Evolutionary conservation across 1,284 basidiomycete species (phyloP).

Genomic region (Trichosporon inkin): DNA sequence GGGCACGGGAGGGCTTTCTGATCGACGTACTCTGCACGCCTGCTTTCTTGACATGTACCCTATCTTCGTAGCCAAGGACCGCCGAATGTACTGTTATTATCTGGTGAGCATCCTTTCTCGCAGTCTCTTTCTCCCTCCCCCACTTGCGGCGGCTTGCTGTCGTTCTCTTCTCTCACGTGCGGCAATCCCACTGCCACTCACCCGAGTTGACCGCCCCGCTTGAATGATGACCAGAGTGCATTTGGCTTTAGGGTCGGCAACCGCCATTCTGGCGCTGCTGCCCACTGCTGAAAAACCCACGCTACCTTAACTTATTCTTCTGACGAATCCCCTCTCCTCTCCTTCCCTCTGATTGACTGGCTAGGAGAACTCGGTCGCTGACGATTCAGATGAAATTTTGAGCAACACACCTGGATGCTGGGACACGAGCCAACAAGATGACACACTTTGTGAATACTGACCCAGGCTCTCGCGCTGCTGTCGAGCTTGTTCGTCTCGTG

Average conservation of each 20-base stretch:
- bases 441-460: too few species aligned
- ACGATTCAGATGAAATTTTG: slow-evolving; percentile 4
- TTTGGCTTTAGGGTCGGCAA: slow-evolving; percentile 47
- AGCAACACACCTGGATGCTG: not conserved
- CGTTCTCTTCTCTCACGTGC: too few species aligned
- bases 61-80: slow-evolving; percentile 4
- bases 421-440: too few species aligned
- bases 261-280: slow-evolving; percentile 11
- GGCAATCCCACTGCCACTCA: too few species aligned
- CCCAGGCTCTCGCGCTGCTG: too few species aligned
- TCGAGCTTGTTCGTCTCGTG: too few species aligned
- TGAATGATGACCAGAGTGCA: slow-evolving; percentile 50
- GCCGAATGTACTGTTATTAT: slow-evolving; percentile 5
- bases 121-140: not conserved
- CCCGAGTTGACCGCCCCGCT: not conserved
- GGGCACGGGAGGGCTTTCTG: slow-evolving; percentile 49
- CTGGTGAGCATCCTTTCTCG: slow-evolving; percentile 35
- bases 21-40: slow-evolving; percentile 36
- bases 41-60: slow-evolving; percentile 9
- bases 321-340: slow-evolving; percentile 24
- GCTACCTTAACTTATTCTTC: slow-evolving; percentile 46
- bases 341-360: not conserved
- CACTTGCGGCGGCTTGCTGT: not conserved
- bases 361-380: not conserved
- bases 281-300: slow-evolving; percentile 49